Percentiles rank a stretch among this genome's conserved stretches.
Conservation (phyloP, 495 filamentous ascomycete genomes). For the Aspergillus haitiensis region DNA sequence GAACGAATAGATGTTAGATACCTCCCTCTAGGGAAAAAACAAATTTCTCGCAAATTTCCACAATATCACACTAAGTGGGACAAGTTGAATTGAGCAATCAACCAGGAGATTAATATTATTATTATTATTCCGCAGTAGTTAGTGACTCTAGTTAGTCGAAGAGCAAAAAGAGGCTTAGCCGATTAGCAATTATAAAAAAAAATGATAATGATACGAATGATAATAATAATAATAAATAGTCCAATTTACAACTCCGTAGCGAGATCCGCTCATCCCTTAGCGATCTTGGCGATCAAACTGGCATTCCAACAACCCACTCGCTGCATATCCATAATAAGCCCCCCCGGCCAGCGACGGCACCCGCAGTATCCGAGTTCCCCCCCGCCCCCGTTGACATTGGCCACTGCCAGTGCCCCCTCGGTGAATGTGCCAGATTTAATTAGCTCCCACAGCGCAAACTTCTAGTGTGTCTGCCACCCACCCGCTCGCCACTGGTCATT, state of each 20-base stretch:
- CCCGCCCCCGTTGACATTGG: slow-evolving; percentile 53
- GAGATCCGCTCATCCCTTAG: neutral
- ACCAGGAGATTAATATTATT: no score
- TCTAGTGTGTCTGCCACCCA: slow-evolving; percentile 51
- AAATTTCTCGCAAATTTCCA: no score
- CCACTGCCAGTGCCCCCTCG: slow-evolving; percentile 44
- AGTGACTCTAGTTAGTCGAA: no score
- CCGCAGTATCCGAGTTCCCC: slow-evolving; percentile 53
- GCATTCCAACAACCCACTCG: slow-evolving; percentile 36
- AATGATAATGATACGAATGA: no score
- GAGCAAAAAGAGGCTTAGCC: no score
- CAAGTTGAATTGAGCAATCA: no score
- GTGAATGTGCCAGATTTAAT: slow-evolving; percentile 42
- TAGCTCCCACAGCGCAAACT: slow-evolving; percentile 47
- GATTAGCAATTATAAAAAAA: no score
- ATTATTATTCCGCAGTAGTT: no score
- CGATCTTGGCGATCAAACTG: slow-evolving; percentile 25
- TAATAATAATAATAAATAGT: no score
- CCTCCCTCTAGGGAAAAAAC: no score
- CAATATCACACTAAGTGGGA: no score
- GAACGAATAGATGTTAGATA: no score
- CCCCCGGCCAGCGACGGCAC: slow-evolving; percentile 48
- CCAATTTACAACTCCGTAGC: neutral
- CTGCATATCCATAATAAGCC: slow-evolving; percentile 43
- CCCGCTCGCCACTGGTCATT: slow-evolving; percentile 42